phyloP scores from a whole-genome alignment of 2,329 filamentous ascomycete species.

The Hymenoscyphus occultus region DNA sequence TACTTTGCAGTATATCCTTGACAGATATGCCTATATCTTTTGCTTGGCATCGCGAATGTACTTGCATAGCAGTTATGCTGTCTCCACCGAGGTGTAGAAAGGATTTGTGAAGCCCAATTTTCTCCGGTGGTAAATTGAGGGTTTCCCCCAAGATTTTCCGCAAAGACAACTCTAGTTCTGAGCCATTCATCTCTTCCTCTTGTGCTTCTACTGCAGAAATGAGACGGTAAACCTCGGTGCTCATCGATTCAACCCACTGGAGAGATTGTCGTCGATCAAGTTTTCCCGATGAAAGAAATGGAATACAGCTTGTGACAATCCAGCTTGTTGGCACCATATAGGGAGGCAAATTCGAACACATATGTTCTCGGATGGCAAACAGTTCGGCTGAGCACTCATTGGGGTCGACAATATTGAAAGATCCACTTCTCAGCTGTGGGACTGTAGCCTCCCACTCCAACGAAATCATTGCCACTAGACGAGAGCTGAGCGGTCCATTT shows the following conservation, averaged over 20 bases:
- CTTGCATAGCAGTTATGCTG: slow-evolving; percentile 40
- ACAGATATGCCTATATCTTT: slow-evolving; percentile 38
- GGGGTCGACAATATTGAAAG: not conserved
- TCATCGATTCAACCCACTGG: slow-evolving; percentile 13
- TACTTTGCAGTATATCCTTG: slow-evolving; percentile 18
- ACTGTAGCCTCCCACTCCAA: slow-evolving; percentile 2
- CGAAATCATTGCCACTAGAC: slow-evolving; percentile 13
- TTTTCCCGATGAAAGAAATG: slow-evolving; percentile 17
- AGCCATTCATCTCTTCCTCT: not conserved
- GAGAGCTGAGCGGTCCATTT: slow-evolving; percentile 9
- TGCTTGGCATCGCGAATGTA: slow-evolving; percentile 40
- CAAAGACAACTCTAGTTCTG: not conserved
- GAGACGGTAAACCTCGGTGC: slow-evolving; percentile 6
- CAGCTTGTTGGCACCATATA: slow-evolving; percentile 21
- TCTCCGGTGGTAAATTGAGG: slow-evolving; percentile 33
- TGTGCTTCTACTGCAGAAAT: slow-evolving; percentile 2
- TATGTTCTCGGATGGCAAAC: slow-evolving; percentile 7
- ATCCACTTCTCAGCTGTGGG: not conserved
- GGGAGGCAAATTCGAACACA: slow-evolving; percentile 7
- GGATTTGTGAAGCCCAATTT: slow-evolving; percentile 33
- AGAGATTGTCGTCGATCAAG: slow-evolving; percentile 10
- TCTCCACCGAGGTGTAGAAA: slow-evolving; percentile 41
- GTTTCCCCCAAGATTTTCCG: not conserved
- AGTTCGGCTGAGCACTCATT: slow-evolving; percentile 3
- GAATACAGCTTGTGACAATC: slow-evolving; percentile 10